These are phyloP conservation scores for Peronospora tabacina DNA, from an alignment of 352 stramenopile species.

Conservation along the genomic window DNA sequence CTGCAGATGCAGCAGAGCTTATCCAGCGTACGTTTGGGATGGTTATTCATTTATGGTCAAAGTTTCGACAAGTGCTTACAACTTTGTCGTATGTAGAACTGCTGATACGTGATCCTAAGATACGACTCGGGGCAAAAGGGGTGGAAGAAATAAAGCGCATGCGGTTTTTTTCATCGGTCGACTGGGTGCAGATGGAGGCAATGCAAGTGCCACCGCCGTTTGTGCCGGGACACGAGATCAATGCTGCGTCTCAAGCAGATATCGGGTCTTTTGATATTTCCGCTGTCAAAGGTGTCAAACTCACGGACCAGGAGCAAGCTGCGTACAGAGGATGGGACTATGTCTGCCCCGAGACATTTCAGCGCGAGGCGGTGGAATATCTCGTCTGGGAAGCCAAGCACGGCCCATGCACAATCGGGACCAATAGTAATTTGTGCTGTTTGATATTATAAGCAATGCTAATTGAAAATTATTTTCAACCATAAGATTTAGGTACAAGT, in stretches of 20 bases:
- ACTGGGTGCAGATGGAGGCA: slow-evolving; percentile 69
- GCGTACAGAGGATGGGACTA: slow-evolving; percentile 67
- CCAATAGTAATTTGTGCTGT: slow-evolving; percentile 61
- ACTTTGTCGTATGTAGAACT: slow-evolving; percentile 36
- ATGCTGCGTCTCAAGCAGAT: slow-evolving; percentile 70
- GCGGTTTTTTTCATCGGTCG: slow-evolving; percentile 68
- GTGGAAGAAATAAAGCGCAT: slow-evolving; percentile 72
- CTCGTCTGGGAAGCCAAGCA: slow-evolving; percentile 79
- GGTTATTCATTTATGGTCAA: background rate
- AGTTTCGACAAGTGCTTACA: slow-evolving; percentile 5
- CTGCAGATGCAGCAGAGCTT: slow-evolving; percentile 59
- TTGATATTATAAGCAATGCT: slow-evolving; percentile 33
- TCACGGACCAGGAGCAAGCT: slow-evolving; percentile 62
- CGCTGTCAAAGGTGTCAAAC: slow-evolving; percentile 58
- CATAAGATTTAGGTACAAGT: background rate
- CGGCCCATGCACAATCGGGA: slow-evolving; percentile 55
- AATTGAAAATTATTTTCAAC: too few relatives aligned
- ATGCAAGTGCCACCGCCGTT: slow-evolving; percentile 63
- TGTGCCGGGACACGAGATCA: slow-evolving; percentile 80
- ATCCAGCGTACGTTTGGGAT: slow-evolving; percentile 50
- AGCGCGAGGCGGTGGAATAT: slow-evolving; percentile 75
- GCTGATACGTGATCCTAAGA: slow-evolving; percentile 60
- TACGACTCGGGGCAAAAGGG: slow-evolving; percentile 59
- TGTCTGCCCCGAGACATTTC: slow-evolving; percentile 68
- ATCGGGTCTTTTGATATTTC: slow-evolving; percentile 78